phyloP scores from a whole-genome alignment of 129 eudicot species.

The Kitagawia praeruptora region DNA sequence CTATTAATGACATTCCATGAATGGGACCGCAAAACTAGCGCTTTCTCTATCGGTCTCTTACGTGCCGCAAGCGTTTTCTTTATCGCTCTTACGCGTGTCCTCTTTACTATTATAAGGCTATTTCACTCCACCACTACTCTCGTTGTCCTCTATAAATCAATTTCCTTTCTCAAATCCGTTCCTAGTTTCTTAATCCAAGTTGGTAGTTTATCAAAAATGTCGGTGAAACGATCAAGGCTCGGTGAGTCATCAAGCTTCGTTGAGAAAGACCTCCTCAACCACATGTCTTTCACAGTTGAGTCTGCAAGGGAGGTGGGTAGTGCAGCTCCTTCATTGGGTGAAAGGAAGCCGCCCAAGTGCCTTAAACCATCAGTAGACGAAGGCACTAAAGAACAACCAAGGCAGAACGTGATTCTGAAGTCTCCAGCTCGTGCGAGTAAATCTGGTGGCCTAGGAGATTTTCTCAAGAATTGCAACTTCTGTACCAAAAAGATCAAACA shows the following conservation, averaged over 20 bases:
- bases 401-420: not conserved
- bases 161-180: not conserved
- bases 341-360: not conserved
- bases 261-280: not conserved
- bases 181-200: not conserved
- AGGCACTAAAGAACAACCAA: not conserved
- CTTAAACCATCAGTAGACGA: not conserved
- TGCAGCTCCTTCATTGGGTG: not conserved
- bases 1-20: conserved; percentile 9
- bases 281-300: not conserved
- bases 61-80: conserved; percentile 6
- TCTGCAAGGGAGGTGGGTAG: not conserved
- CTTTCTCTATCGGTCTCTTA: not conserved
- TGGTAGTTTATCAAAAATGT: not conserved
- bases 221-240: conserved; percentile 1
- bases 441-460: not conserved
- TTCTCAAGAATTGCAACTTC: not conserved
- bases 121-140: not conserved
- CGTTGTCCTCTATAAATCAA: not conserved
- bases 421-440: not conserved
- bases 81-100: conserved; percentile 3
- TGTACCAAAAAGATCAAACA: not conserved
- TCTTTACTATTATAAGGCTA: not conserved
- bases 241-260: conserved; percentile 3
- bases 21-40: not conserved